A percentile compares a stretch with the other conserved stretches of the same genome.
phyloP scores from a whole-genome alignment of 2,329 filamentous ascomycete genomes.

The Ophiostoma tasmaniense region DNA sequence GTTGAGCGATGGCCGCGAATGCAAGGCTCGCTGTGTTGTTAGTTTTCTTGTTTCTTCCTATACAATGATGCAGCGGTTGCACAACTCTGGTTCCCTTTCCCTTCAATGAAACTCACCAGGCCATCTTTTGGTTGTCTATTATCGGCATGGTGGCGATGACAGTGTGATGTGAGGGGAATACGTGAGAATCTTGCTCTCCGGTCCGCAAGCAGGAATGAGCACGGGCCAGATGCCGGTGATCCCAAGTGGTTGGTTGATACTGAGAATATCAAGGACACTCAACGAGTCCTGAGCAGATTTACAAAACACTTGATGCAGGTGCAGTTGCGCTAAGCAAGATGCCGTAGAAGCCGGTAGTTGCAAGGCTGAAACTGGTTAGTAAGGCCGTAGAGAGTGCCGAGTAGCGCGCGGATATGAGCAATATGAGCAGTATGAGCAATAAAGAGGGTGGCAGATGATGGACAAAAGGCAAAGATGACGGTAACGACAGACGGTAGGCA shows the following conservation, averaged over 20 bases:
- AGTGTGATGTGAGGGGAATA: background rate
- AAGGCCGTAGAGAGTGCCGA: background rate
- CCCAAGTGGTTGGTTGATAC: background rate
- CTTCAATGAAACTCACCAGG: constrained; percentile 62
- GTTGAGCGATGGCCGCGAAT: constrained; percentile 69
- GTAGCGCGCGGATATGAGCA: constrained; percentile 5
- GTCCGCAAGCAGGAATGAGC: background rate
- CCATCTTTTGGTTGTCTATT: constrained; percentile 64
- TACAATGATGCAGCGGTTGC: background rate
- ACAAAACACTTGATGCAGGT: background rate
- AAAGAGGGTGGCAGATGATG: background rate
- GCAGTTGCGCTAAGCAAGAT: no score
- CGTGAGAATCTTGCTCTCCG: background rate
- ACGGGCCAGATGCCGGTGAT: background rate
- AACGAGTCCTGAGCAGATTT: background rate
- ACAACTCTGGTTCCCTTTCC: no score
- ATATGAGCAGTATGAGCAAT: constrained; percentile 7
- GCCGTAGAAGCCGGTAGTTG: background rate
- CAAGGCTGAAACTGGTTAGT: background rate
- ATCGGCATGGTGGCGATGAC: constrained; percentile 47
- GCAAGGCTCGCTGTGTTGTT: constrained; percentile 53
- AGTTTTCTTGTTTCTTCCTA: background rate
- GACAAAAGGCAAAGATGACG: no score
- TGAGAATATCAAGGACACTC: background rate
- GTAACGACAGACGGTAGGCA: background rate